phyloP scores from a whole-genome alignment of 345 rosid genomes.

The Arabis hirsuta region DNA sequence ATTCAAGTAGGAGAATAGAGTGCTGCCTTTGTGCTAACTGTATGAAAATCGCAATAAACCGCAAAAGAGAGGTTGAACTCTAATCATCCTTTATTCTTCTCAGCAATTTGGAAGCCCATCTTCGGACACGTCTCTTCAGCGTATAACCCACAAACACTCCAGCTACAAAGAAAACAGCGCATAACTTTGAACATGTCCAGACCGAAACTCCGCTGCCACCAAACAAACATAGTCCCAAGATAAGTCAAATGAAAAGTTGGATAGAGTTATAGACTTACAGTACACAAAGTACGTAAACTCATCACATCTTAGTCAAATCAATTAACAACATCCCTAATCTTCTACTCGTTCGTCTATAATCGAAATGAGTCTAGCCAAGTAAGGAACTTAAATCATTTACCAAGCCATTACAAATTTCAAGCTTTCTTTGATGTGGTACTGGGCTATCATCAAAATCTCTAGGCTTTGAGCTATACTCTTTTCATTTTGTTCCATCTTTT shows the following conservation, averaged over 20 bases:
- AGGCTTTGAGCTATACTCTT: constrained; percentile 16
- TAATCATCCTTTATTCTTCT: constrained; percentile 69
- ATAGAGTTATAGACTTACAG: not conserved
- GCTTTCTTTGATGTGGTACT: not conserved
- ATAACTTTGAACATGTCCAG: constrained; percentile 82
- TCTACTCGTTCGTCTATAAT: not conserved
- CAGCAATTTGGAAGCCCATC: constrained; percentile 77
- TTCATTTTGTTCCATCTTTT: not conserved
- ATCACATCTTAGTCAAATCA: not conserved
- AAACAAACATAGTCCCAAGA: constrained; percentile 13
- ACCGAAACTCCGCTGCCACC: constrained; percentile 64
- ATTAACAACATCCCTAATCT: not conserved
- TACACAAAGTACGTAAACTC: constrained; percentile 1
- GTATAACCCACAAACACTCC: constrained; percentile 82
- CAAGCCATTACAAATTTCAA: constrained; percentile 4
- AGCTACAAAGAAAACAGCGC: constrained; percentile 72
- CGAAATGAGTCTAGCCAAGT: not conserved
- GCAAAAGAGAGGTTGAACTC: constrained; percentile 22
- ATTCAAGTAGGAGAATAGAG: constrained; percentile 11
- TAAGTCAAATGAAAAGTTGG: not conserved
- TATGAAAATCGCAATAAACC: constrained; percentile 15
- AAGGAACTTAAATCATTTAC: constrained; percentile 20
- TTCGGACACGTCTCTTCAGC: constrained; percentile 65
- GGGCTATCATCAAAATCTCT: not conserved
- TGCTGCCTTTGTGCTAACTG: not conserved